Evolutionary conservation across 2,329 filamentous ascomycete genomes (phyloP), one percentile per base, ranked within the genome.

Genomic region (Penicillium nordicum): DNA sequence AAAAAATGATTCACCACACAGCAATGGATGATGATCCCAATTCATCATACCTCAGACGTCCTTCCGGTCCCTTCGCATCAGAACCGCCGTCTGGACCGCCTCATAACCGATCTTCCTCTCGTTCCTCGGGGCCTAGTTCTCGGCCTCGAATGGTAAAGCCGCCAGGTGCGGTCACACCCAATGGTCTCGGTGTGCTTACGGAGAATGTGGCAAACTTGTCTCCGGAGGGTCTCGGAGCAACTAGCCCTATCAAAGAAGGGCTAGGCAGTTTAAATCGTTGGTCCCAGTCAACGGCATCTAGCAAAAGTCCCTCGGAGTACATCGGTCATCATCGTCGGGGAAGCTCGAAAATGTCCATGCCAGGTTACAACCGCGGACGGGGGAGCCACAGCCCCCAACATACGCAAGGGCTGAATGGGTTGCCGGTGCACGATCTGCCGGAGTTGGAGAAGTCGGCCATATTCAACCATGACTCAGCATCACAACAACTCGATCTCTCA

Each of bases 221-320:
- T 14, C 41, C 58, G 18, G 63, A 57, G 18, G 51, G 46, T 34
- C 47, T 58, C 34, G 63, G 55, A 10, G 56, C 64, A 29, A 53
- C 50, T 38, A 64, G 62, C 29, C 62, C 66, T 43, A 71, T 78
- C 48, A 67, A 71, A 54, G 79, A 80, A 63, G 79, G 78, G 30
- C 63, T 80, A 49, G 76, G 74, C 38, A 82, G 79, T 57, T 71
- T 83, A 51, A 82, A 84, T 65, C 80, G 82, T 60, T 84, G 82
- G 82, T 84, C 82, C 36, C 81, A 84, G 61, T 83, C 80, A 18
- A 84, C 82, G 25, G 70, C 76, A 30, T 81, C 79, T 45, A 82
- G 79, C 69, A 75, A 72, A 45, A 60, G 61, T 42, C 67, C 67
- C 10, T 66, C 68, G 2, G 61, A 67, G 6, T 60, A 65, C 40